Evolutionary conservation across 2,329 filamentous ascomycete genomes (phyloP), one percentile per base, ranked within the genome.

Genomic region (Beauveria bassiana): DNA sequence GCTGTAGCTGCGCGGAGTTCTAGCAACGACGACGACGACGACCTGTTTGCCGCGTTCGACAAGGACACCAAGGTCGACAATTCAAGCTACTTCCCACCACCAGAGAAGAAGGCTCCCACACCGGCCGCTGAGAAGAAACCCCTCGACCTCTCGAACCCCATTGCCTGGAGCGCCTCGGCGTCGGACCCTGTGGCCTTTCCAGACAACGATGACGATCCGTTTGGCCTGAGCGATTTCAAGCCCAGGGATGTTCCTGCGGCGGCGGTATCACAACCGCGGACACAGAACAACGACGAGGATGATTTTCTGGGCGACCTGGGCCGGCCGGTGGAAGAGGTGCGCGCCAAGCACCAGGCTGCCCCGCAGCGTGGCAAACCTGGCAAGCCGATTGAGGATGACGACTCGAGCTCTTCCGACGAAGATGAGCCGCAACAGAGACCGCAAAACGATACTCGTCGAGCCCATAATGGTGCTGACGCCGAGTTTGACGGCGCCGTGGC

Each of bases 181-280:
- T 65, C 73, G 1, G 69, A 70, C 59, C 68, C 68, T 49, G 71
- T 69, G 12, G 72, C 67, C 0, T 75, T 86, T 64, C 76, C 73
- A 14, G 79, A 83, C 34, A 88, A 93, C 62, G 90, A 96, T 67
- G 91, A 96, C 70, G 91, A 96, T 70, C 91, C 92, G 2, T 97
- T 98, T 71, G 93, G 91, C 1, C 77, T 97, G 42, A 87, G 81
- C 63, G 79, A 88, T 65, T 72, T 91, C 68, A 83, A 84, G 65
- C 75, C 69, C 3, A 74, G 61, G 34, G 53, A 76, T 66, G 49
- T n/a, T 10, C 50, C 68, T 34, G 61, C 71, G 5, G 64, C 71
- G 24, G 50, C 68, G 42, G 61, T 71, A 3, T 63, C 71, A 24
- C 66, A 71, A 24, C 61, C 65, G 24, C 68, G 70, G 28, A 68